These are phyloP conservation scores for Cercophora sp. DNA, from an alignment of 495 filamentous ascomycete species.

Conservation along the genomic window DNA sequence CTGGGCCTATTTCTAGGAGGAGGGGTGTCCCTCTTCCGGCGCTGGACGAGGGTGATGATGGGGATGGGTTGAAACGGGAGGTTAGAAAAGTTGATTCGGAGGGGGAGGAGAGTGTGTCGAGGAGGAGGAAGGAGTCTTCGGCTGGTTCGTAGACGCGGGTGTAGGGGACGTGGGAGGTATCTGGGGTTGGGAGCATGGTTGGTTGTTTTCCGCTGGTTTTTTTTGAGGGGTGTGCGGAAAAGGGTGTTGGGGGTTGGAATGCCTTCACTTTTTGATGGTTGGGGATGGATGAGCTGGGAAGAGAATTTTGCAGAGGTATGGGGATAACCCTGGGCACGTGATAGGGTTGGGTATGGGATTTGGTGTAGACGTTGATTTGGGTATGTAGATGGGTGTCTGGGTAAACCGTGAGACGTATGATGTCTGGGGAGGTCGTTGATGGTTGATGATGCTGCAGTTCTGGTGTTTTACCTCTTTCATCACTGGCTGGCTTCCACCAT, in stretches of 20 bases:
- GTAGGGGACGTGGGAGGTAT: conserved; percentile 84
- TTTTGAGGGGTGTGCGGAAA: not conserved
- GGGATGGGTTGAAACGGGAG: conserved; percentile 51
- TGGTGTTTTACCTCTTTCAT: no score
- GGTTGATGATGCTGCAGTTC: no score
- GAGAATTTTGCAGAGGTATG: not conserved
- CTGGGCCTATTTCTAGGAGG: conserved; percentile 81
- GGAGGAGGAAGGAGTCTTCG: conserved; percentile 90
- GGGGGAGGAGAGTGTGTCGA: conserved; percentile 80
- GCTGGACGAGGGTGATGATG: conserved; percentile 31
- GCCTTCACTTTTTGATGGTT: conserved; percentile 25
- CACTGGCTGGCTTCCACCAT: no score
- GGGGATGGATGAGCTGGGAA: not conserved
- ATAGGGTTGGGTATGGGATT: conserved; percentile 11
- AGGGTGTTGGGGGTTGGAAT: conserved; percentile 15
- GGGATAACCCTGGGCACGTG: conserved; percentile 23
- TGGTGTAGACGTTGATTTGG: no score
- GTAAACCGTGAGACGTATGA: no score
- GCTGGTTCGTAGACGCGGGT: conserved; percentile 86
- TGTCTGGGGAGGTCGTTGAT: no score
- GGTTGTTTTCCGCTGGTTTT: not conserved
- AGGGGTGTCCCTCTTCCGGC: conserved; percentile 29
- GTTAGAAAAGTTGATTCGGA: conserved; percentile 69
- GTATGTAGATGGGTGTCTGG: no score
- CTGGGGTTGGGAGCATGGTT: conserved; percentile 84